These are phyloP conservation scores for Rutstroemia sydowiana DNA, from an alignment of 2,329 filamentous ascomycete genomes.

Conservation along the genomic window DNA sequence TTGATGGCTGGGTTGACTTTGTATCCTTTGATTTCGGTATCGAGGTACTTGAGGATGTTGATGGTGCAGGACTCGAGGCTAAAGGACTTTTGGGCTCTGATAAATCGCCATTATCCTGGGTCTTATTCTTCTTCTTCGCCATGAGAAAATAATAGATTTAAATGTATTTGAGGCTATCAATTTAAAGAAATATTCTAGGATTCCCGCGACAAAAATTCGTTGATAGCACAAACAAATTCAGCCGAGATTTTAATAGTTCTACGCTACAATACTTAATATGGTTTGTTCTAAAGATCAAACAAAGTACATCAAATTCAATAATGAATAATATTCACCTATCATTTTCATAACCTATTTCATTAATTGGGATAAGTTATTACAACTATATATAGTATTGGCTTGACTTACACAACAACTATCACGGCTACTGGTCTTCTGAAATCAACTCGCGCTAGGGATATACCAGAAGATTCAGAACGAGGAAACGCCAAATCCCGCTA, in stretches of 20 bases:
- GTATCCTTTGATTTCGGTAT: conserved; percentile 24
- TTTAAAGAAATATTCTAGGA: conserved; percentile 1
- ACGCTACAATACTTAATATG: conserved; percentile 8
- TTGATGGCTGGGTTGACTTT: conserved; percentile 32
- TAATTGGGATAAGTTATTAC: conserved; percentile 7
- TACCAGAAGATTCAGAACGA: conserved; percentile 10
- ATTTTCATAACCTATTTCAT: conserved; percentile 1
- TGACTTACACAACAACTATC: background rate
- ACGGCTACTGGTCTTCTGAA: conserved; percentile 7
- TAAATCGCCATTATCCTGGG: conserved; percentile 27
- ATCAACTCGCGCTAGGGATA: conserved; percentile 9
- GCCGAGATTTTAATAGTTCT: conserved; percentile 12
- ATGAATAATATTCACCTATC: background rate
- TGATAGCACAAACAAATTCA: conserved; percentile 12
- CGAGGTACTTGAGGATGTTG: conserved; percentile 16
- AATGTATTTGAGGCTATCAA: background rate
- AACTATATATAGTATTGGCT: conserved; percentile 8
- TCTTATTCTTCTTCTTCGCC: conserved; percentile 43
- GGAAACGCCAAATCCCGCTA: conserved; percentile 9
- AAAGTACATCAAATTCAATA: too few relatives aligned
- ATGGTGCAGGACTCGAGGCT: conserved; percentile 13
- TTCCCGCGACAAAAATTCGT: conserved; percentile 6
- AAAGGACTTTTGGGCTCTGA: conserved; percentile 17
- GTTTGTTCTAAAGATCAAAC: background rate
- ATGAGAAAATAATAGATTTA: conserved; percentile 27